phyloP scores from a whole-genome alignment of 257 asterid species.

The Fraxinus quadrangulata region DNA sequence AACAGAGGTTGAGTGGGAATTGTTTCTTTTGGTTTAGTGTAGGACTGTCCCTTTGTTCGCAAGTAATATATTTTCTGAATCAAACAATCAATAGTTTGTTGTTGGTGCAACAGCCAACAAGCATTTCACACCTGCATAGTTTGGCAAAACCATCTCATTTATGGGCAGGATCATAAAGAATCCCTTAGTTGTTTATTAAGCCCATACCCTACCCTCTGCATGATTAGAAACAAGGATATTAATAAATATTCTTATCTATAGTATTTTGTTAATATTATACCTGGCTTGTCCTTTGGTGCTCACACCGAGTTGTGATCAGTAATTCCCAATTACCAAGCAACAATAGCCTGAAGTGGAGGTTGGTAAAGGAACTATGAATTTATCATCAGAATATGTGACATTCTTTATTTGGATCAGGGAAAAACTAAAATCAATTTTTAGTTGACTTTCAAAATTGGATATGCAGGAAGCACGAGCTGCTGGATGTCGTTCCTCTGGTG shows the following conservation, averaged over 20 bases:
- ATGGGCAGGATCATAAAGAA: neutral
- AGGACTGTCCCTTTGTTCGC: neutral
- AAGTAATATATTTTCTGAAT: no score
- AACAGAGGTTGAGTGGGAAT: neutral
- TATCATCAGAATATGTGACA: neutral
- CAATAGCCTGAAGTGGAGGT: neutral
- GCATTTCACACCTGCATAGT: neutral
- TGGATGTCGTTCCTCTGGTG: constrained; percentile 69
- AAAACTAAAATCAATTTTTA: neutral
- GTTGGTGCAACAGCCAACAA: neutral
- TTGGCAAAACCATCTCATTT: constrained; percentile 1
- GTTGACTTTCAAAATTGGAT: constrained; percentile 3
- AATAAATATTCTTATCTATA: neutral
- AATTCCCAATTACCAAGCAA: neutral
- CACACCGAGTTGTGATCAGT: neutral
- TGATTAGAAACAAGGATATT: neutral
- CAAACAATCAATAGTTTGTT: neutral
- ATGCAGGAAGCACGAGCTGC: constrained; percentile 80
- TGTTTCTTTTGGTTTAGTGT: neutral
- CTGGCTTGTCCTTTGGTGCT: neutral
- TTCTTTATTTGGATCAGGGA: neutral
- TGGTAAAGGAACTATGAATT: neutral
- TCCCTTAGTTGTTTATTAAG: neutral
- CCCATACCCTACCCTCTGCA: neutral
- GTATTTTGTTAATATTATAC: neutral